Percentiles rank a stretch among this genome's conserved stretches.
These are phyloP conservation scores for Rhododendron griersonianum DNA, from an alignment of 148 eudicot species.

Conservation along the genomic window DNA sequence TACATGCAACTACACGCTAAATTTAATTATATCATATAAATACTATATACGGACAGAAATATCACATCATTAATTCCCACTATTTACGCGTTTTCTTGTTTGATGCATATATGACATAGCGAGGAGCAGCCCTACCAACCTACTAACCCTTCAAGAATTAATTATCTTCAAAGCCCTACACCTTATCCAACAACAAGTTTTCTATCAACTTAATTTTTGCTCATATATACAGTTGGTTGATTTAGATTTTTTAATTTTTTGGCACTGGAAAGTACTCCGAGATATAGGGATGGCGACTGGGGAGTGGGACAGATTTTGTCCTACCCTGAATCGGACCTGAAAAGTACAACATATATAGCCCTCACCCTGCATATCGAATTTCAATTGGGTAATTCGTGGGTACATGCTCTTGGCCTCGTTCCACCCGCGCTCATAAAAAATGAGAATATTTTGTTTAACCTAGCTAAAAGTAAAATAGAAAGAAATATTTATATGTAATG, in stretches of 20 bases:
- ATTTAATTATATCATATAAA: neutral
- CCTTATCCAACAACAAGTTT: neutral
- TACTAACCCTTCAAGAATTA: neutral
- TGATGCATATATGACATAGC: neutral
- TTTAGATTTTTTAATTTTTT: neutral
- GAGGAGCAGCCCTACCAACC: neutral
- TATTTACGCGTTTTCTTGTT: constrained; percentile 4
- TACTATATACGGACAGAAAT: neutral
- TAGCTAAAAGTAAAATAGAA: no score
- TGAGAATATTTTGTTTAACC: no score
- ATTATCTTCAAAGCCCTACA: neutral
- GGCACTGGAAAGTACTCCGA: neutral
- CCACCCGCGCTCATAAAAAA: no score
- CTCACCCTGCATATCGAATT: no score
- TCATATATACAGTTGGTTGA: neutral
- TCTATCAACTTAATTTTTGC: neutral
- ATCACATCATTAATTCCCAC: constrained; percentile 1
- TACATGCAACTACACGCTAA: neutral
- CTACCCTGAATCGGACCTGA: no score
- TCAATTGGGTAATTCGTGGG: no score
- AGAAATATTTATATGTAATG: neutral
- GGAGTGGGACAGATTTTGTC: neutral
- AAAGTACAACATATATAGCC: no score
- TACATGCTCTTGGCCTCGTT: no score
- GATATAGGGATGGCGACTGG: neutral